These are phyloP conservation scores for Pecoramyces ruminantium DNA, from an alignment of 192 early-diverging fungal genomes.

Conservation along the genomic window DNA sequence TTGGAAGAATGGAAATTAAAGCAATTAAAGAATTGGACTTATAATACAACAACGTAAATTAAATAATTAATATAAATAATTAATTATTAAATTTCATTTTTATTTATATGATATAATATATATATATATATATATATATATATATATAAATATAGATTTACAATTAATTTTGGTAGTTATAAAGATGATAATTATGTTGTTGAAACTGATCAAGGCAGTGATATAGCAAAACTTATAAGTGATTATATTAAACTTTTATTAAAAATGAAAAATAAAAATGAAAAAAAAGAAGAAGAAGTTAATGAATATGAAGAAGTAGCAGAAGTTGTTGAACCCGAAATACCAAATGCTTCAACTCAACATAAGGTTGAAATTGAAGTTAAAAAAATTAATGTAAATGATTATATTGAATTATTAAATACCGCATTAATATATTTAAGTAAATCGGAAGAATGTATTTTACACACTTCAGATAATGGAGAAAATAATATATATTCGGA, in stretches of 20 bases:
- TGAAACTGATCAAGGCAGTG: conserved; percentile 33
- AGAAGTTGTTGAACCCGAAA: conserved; percentile 9
- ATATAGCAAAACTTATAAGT: conserved; percentile 31
- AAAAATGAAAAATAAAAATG: conserved; percentile 31
- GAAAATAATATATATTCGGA: background rate
- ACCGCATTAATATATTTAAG: background rate
- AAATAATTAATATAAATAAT: too few species aligned
- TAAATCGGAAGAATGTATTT: background rate
- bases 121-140: background rate
- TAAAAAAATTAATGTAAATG: background rate
- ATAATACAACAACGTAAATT: conserved; percentile 15
- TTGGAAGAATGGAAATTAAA: conserved; percentile 31
- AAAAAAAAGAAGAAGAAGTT: conserved; percentile 18
- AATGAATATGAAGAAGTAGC: conserved; percentile 24
- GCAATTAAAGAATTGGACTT: conserved; percentile 25
- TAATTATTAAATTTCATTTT: too few species aligned
- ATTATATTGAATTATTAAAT: background rate
- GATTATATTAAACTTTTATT: conserved; percentile 48
- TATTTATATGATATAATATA: background rate
- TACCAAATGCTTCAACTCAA: background rate
- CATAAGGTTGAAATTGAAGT: background rate
- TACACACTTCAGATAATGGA: background rate
- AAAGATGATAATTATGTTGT: conserved; percentile 29
- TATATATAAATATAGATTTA: conserved; percentile 14
- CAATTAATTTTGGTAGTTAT: conserved; percentile 43